Conservation (phyloP, 2,329 filamentous ascomycete species). For the Sporothrix phasma region DNA sequence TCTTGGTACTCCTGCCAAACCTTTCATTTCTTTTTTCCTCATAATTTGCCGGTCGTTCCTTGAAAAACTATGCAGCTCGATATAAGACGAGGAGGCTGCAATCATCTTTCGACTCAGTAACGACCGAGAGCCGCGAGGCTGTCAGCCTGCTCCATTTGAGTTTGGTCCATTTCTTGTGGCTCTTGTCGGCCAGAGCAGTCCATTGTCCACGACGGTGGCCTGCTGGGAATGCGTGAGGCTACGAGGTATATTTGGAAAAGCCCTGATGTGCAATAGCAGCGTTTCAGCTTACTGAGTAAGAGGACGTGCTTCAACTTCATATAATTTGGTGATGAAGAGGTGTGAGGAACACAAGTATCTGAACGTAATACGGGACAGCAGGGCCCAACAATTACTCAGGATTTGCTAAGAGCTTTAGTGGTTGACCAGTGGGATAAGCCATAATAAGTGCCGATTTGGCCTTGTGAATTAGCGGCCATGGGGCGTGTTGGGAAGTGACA, state of each 20-base stretch:
- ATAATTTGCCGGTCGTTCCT: too few species aligned
- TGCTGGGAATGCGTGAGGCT: not conserved
- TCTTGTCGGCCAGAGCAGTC: not conserved
- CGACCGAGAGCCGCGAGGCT: not conserved
- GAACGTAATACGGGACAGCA: not conserved
- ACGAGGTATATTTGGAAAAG: not conserved
- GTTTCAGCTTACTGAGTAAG: slow-evolving; percentile 7
- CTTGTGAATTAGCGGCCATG: too few species aligned
- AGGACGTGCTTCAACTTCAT: not conserved
- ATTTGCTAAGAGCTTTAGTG: not conserved
- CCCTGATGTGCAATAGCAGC: not conserved
- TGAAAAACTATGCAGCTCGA: not conserved
- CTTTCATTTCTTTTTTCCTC: not conserved
- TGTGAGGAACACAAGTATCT: too few species aligned
- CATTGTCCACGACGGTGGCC: not conserved
- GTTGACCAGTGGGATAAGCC: not conserved
- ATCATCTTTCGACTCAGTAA: not conserved
- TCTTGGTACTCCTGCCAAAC: not conserved
- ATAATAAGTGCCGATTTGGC: too few species aligned
- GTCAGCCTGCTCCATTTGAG: not conserved
- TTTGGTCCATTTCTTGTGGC: not conserved
- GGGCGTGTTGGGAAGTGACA: not conserved
- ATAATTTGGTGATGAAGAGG: not conserved
- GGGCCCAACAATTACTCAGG: too few species aligned
- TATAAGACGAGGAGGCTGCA: not conserved